A percentile compares a stretch with the other conserved stretches of the same genome.
These are phyloP conservation scores for Venturiaceae sp. DNA, from an alignment of 2,329 filamentous ascomycete genomes.

Conservation along the genomic window DNA sequence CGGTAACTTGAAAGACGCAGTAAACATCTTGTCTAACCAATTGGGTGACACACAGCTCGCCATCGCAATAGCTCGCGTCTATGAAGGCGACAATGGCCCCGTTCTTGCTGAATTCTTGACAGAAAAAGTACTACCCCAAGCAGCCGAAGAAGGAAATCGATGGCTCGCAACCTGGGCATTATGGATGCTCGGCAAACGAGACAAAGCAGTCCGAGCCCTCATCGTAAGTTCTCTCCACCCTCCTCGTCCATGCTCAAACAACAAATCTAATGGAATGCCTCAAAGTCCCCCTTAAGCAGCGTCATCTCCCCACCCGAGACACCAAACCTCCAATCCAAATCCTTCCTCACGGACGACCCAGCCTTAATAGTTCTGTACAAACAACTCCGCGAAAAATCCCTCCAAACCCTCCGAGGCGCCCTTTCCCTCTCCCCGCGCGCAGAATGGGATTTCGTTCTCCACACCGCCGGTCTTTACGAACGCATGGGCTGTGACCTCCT, in stretches of 20 bases:
- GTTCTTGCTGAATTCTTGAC: conserved; percentile 65
- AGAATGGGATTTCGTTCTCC: conserved; percentile 83
- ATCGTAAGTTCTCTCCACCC: conserved; percentile 48
- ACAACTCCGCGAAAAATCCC: conserved; percentile 69
- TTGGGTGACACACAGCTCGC: conserved; percentile 84
- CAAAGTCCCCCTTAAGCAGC: conserved; percentile 64
- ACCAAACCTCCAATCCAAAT: conserved; percentile 62
- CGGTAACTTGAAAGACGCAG: conserved; percentile 73
- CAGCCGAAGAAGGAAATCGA: conserved; percentile 72
- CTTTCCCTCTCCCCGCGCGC: conserved; percentile 67
- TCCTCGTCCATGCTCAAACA: too few relatives aligned
- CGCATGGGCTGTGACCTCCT: conserved; percentile 91
- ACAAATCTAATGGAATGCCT: too few relatives aligned
- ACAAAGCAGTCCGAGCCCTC: conserved; percentile 75
- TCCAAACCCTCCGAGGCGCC: conserved; percentile 78
- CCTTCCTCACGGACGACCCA: conserved; percentile 84
- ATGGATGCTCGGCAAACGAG: conserved; percentile 74
- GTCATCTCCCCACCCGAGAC: conserved; percentile 60
- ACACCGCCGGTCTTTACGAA: conserved; percentile 74
- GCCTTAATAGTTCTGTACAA: conserved; percentile 80
- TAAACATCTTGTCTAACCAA: conserved; percentile 78
- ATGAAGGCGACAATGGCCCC: conserved; percentile 73
- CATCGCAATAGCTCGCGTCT: conserved; percentile 76
- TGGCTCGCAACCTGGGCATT: conserved; percentile 97
- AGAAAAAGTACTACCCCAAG: conserved; percentile 68